These are phyloP conservation scores for Candida ovalis DNA, from an alignment of 805 yeast genomes.

Conservation along the genomic window DNA sequence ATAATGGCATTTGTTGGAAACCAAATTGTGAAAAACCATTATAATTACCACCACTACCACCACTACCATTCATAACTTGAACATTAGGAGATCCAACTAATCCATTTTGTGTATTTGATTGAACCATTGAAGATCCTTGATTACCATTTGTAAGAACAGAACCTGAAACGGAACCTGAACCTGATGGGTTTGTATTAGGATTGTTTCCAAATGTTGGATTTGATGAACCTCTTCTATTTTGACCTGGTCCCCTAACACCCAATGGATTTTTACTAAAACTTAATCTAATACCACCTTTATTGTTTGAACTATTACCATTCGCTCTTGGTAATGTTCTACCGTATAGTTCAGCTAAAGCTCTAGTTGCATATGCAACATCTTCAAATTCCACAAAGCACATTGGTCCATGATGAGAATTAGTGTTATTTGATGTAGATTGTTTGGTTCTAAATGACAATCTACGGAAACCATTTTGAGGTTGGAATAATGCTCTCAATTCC, in stretches of 20 bases:
- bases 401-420: slow-evolving; percentile 73
- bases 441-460: slow-evolving; percentile 89
- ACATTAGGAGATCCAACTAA: slow-evolving; percentile 6
- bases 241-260: slow-evolving; percentile 78
- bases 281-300: slow-evolving; percentile 89
- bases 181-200: slow-evolving; percentile 2
- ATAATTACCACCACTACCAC: slow-evolving; percentile 4
- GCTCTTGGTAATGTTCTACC: slow-evolving; percentile 88
- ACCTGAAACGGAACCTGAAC: neutral
- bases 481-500: slow-evolving; percentile 81
- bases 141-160: neutral
- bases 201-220: slow-evolving; percentile 13
- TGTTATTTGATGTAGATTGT: slow-evolving; percentile 26
- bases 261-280: slow-evolving; percentile 95
- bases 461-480: slow-evolving; percentile 89
- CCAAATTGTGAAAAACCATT: slow-evolving; percentile 17
- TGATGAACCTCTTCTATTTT: slow-evolving; percentile 26
- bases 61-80: slow-evolving; percentile 5
- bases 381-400: slow-evolving; percentile 99
- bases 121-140: neutral
- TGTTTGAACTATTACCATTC: slow-evolving; percentile 37
- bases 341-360: slow-evolving; percentile 89
- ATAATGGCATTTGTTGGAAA: slow-evolving; percentile 21
- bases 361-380: slow-evolving; percentile 88
- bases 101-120: slow-evolving; percentile 8